Evolutionary conservation across 163 green algal species (phyloP).

Genomic region (Chlorella variabilis): DNA sequence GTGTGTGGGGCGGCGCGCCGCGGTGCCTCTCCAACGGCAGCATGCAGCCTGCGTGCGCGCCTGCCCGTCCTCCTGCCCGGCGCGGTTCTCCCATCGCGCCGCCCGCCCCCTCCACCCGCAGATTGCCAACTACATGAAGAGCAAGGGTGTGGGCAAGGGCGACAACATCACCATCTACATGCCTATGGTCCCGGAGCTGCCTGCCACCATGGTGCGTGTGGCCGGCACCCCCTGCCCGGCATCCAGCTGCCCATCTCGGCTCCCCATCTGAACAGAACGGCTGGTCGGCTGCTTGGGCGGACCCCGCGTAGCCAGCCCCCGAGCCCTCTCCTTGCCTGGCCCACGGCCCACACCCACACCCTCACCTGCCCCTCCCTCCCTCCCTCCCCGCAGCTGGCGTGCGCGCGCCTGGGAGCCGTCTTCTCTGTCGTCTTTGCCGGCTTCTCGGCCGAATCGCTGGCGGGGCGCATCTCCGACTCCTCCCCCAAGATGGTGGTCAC

Average conservation of each 20-base stretch:
- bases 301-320: too few relatives aligned
- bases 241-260: too few relatives aligned
- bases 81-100: background rate
- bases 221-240: too few relatives aligned
- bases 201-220: slow-evolving; percentile 28
- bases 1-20: background rate
- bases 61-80: too few relatives aligned
- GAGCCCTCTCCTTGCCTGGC: background rate
- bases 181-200: slow-evolving; percentile 48
- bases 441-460: slow-evolving; percentile 81
- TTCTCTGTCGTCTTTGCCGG: slow-evolving; percentile 89
- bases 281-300: too few relatives aligned
- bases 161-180: slow-evolving; percentile 96
- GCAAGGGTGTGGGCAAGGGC: slow-evolving; percentile 87
- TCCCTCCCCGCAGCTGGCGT: slow-evolving; percentile 69
- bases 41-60: too few relatives aligned
- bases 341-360: slow-evolving; percentile 64
- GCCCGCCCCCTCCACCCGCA: slow-evolving; percentile 23
- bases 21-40: too few relatives aligned
- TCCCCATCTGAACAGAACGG: too few relatives aligned
- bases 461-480: slow-evolving; percentile 70
- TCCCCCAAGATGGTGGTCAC: slow-evolving; percentile 54
- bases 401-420: slow-evolving; percentile 78
- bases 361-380: background rate
- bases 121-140: slow-evolving; percentile 88